phyloP scores from a whole-genome alignment of 1,284 basidiomycete genomes.

The Phaffia rhodozyma region DNA sequence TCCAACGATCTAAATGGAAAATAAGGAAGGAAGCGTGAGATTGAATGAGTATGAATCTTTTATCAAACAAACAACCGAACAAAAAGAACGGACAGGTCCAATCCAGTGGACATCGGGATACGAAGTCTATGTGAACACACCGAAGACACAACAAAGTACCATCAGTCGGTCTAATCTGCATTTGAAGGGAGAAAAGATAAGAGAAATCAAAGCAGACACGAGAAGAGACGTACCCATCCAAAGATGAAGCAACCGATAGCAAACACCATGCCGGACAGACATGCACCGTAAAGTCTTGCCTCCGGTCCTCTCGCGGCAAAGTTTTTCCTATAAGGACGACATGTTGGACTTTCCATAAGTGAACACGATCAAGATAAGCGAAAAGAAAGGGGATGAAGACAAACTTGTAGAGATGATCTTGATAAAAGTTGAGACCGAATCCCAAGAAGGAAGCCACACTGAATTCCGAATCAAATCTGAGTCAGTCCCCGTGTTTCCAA shows the following conservation, averaged over 20 bases:
- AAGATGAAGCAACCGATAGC: constrained; percentile 49
- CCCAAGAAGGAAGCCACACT: constrained; percentile 55
- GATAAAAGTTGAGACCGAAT: constrained; percentile 46
- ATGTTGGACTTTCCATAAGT: not conserved
- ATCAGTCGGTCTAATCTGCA: not conserved
- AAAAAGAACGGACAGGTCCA: constrained; percentile 32
- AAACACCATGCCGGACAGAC: constrained; percentile 50
- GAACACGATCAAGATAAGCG: constrained; percentile 1
- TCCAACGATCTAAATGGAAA: constrained; percentile 26
- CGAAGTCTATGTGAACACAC: constrained; percentile 46
- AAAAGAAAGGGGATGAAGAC: constrained; percentile 20
- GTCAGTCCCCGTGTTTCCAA: not conserved
- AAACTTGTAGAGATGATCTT: constrained; percentile 54
- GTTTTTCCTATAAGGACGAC: not conserved
- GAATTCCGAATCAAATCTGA: not conserved
- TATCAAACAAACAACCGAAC: not conserved
- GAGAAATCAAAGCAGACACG: no score
- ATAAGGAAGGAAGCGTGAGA: constrained; percentile 21
- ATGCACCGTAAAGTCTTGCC: constrained; percentile 57
- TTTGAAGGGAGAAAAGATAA: constrained; percentile 18
- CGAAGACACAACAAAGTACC: constrained; percentile 18
- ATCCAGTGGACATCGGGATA: constrained; percentile 48
- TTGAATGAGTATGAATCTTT: not conserved
- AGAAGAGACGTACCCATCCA: constrained; percentile 29
- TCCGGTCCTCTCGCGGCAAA: constrained; percentile 48